Conservation (phyloP, 129 eudicot species). For the Flaveria brownii region DNA sequence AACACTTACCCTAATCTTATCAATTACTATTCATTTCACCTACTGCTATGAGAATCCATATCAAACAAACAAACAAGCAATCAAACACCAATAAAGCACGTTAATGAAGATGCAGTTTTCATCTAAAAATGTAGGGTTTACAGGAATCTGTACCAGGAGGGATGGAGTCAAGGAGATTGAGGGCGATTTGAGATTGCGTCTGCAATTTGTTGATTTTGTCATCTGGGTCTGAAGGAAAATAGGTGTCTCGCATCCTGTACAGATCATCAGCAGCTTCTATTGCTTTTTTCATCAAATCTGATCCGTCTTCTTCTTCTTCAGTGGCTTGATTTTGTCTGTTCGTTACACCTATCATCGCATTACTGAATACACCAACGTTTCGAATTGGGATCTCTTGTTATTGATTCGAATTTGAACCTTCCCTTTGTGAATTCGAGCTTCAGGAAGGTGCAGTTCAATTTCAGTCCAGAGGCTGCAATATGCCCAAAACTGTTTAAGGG, state of each 20-base stretch:
- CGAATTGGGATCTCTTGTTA: slow-evolving; percentile 6
- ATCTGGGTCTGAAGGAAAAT: slow-evolving; percentile 56
- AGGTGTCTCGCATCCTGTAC: slow-evolving; percentile 72
- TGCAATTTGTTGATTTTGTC: slow-evolving; percentile 53
- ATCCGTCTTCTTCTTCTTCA: slow-evolving; percentile 26
- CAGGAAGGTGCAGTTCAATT: background rate
- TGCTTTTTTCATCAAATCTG: slow-evolving; percentile 47
- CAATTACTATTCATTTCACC: slow-evolving; percentile 3
- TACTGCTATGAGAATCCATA: background rate
- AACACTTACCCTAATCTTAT: slow-evolving; percentile 12
- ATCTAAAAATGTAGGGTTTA: slow-evolving; percentile 1
- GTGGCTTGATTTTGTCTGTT: slow-evolving; percentile 27
- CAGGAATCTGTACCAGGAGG: slow-evolving; percentile 56
- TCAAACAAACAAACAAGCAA: background rate
- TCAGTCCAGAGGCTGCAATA: no score
- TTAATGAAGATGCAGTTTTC: background rate
- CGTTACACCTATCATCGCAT: slow-evolving; percentile 28
- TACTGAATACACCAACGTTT: background rate
- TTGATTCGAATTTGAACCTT: background rate
- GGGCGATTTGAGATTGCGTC: slow-evolving; percentile 54
- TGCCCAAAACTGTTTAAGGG: no score
- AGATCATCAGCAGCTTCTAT: slow-evolving; percentile 63
- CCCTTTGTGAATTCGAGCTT: no score
- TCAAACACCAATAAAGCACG: background rate
- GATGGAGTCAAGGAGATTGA: slow-evolving; percentile 74